Percentiles rank a stretch among this genome's conserved stretches.
phyloP scores from a whole-genome alignment of 371 early-diverging fungal species.

The Mucor indicus region DNA sequence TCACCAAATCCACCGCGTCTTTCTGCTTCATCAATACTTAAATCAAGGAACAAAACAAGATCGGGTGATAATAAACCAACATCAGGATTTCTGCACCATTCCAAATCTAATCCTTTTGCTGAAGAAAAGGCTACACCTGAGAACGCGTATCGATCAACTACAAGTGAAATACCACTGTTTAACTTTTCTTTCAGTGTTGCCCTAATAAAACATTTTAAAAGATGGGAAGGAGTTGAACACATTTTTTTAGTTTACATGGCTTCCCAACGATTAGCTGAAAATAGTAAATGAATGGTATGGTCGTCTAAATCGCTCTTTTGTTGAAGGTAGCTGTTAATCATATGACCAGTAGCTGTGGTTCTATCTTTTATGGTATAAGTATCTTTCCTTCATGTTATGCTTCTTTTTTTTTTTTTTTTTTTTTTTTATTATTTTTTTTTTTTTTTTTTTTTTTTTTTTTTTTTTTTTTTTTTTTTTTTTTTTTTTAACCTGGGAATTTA shows the following conservation, averaged over 20 bases:
- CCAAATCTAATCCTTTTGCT: conserved; percentile 85
- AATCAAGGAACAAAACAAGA: conserved; percentile 88
- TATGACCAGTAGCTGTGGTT: conserved; percentile 85
- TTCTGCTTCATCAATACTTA: conserved; percentile 72
- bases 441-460: not conserved
- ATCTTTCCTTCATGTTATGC: too few relatives aligned
- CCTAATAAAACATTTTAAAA: conserved; percentile 35
- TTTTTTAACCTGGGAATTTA: conserved; percentile 72
- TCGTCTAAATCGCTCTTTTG: conserved; percentile 70
- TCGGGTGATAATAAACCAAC: conserved; percentile 88
- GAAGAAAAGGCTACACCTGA: conserved; percentile 96
- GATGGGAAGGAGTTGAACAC: not conserved
- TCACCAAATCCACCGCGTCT: conserved; percentile 90
- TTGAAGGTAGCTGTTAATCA: conserved; percentile 88
- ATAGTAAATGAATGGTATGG: conserved; percentile 91
- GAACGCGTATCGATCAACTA: conserved; percentile 98
- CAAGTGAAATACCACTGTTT: conserved; percentile 65
- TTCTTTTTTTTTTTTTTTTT: too few relatives aligned
- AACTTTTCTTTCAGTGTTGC: conserved; percentile 53
- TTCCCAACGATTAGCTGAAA: conserved; percentile 85
- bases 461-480: conserved; percentile 1
- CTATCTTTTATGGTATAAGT: too few relatives aligned
- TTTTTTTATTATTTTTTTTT: too few relatives aligned
- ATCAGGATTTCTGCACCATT: conserved; percentile 92
- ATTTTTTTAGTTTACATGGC: conserved; percentile 13